Base-by-base conservation (phyloP, 1,284 basidiomycete species). In the Schizophyllum amplum region DNA sequence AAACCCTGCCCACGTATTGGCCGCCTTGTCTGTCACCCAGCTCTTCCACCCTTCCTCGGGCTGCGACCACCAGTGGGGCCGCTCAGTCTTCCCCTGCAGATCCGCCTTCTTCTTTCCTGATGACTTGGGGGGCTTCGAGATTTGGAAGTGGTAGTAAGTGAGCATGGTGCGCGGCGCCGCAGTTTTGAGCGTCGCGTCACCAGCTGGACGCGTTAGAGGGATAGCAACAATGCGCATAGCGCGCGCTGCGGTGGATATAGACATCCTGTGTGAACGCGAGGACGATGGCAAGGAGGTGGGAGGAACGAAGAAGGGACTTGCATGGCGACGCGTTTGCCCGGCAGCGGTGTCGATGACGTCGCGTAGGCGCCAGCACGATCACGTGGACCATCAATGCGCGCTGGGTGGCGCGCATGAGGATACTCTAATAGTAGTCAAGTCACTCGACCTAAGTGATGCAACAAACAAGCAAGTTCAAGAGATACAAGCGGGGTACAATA, bases 1-100 rank as follows among this genome's bases (percentile, higher is more conserved):
- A 63, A 87, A 83, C 17, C 73, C 71, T 15, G 80, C 73, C 88
- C 87, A 90, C 4, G 77, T 68, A 49, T 73, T 67, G 1, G 75
- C 66, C 0, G 79, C 82, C 63, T 84, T 88, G 22, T 64, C 66
- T 5, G 76, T 71, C 1, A 69, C 70, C 75, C 75, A 80, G 5
- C 75, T 77, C 13, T 71, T 60, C 49, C 75, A 56, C 2, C 75
- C 76, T 24, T 69, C 71, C 49, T 72, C 66, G 0, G 73, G 75
- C 46, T 71, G 62, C 71, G 68, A 71, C 23, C 60, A 54, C 27
- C 60, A 23, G 55, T 55, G 24, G 53, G 47, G 49, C 53, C 42
- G 61, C 7, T 60, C 49, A 54, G 52, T 54, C 50, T 55, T 23
- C 46, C 23, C 54, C 49, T 23, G 53, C 24, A 54, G 60, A n/a